Evolutionary conservation across 495 filamentous ascomycete genomes (phyloP).

Genomic region (Trichocladium uniseriatum): DNA sequence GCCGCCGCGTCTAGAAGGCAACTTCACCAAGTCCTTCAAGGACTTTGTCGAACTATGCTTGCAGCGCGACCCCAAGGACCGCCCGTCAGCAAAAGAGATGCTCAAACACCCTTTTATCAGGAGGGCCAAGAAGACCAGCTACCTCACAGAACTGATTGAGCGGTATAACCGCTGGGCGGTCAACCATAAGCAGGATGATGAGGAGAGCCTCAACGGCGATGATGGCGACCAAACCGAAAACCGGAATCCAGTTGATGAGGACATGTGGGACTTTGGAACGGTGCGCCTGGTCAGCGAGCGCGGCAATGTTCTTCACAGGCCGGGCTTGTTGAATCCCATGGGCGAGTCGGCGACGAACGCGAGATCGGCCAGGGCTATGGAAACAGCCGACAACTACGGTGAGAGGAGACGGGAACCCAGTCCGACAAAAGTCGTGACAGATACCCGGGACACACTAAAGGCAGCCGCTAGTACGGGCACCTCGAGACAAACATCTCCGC

Average conservation of each 20-base stretch:
- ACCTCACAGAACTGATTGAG: conserved; percentile 88
- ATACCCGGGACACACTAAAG: conserved; percentile 36
- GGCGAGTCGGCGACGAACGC: conserved; percentile 66
- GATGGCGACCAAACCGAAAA: conserved; percentile 31
- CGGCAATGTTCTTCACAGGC: conserved; percentile 36
- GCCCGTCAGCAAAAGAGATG: conserved; percentile 79
- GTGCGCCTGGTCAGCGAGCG: conserved; percentile 61
- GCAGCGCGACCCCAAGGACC: conserved; percentile 75
- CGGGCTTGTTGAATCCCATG: conserved; percentile 54
- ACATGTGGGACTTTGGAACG: conserved; percentile 95
- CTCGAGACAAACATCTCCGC: conserved; percentile 46
- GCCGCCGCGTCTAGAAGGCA: conserved; percentile 70
- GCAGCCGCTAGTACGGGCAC: conserved; percentile 21
- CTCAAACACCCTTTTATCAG: conserved; percentile 85
- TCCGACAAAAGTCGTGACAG: conserved; percentile 33
- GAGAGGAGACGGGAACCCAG: conserved; percentile 33
- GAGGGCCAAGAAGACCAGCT: conserved; percentile 80
- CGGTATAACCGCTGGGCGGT: conserved; percentile 78
- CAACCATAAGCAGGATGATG: conserved; percentile 56
- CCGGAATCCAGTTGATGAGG: conserved; percentile 49
- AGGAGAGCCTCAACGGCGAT: conserved; percentile 27
- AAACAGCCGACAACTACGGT: conserved; percentile 40
- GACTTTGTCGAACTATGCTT: conserved; percentile 87
- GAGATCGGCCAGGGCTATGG: conserved; percentile 39
- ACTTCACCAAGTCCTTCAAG: conserved; percentile 85